phyloP scores from a whole-genome alignment of 2,329 filamentous ascomycete genomes.

The Kalmusia sp. region DNA sequence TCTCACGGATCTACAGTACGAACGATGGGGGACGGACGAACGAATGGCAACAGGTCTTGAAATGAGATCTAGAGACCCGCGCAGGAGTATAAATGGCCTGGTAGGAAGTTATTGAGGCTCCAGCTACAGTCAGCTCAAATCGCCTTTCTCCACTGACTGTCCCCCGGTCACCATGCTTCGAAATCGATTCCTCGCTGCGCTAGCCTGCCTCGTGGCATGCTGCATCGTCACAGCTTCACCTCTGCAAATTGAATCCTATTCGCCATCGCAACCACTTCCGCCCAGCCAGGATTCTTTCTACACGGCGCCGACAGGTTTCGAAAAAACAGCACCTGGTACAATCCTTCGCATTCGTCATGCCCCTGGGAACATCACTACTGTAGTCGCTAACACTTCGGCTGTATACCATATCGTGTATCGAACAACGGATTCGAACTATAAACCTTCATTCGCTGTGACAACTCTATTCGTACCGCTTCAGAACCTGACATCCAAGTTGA shows the following conservation, averaged over 20 bases:
- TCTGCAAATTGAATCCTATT: neutral
- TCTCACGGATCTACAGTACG: neutral
- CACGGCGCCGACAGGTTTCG: slow-evolving; percentile 15
- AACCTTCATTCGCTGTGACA: slow-evolving; percentile 22
- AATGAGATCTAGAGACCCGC: neutral
- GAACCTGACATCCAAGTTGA: slow-evolving; percentile 1
- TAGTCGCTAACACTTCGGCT: slow-evolving; percentile 15
- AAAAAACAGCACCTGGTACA: slow-evolving; percentile 15
- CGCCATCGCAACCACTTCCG: slow-evolving; percentile 5
- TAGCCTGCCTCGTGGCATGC: neutral
- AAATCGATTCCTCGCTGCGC: neutral
- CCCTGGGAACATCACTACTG: slow-evolving; percentile 15
- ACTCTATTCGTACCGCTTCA: slow-evolving; percentile 17
- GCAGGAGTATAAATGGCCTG: neutral
- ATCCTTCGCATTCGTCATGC: slow-evolving; percentile 20
- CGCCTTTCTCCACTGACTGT: neutral
- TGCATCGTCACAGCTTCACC: neutral
- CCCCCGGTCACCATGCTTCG: neutral
- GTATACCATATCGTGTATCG: slow-evolving; percentile 24
- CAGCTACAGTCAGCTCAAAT: neutral
- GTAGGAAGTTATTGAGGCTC: too few relatives aligned
- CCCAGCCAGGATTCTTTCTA: slow-evolving; percentile 23
- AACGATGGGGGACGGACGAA: neutral
- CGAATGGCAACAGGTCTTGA: neutral
- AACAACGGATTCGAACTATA: slow-evolving; percentile 20